phyloP scores from a whole-genome alignment of 1,284 basidiomycete genomes.

The Moesziomyces parantarcticus region DNA sequence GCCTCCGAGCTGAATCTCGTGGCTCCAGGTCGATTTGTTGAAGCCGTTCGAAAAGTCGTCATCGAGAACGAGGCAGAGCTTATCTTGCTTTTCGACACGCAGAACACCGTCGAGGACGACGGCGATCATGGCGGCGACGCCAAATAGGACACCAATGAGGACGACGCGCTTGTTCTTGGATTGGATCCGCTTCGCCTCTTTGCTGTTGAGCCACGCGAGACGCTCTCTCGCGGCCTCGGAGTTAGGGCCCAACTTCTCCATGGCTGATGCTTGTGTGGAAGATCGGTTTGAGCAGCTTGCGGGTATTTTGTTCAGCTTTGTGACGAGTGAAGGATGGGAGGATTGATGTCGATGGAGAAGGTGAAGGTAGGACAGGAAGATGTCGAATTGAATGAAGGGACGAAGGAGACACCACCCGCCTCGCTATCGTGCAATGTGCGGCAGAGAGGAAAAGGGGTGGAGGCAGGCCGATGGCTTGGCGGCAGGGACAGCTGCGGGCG shows the following conservation, averaged over 20 bases:
- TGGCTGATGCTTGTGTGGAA: constrained; percentile 3
- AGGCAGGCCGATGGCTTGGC: no score
- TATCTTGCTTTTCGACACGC: constrained; percentile 26
- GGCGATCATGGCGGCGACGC: constrained; percentile 32
- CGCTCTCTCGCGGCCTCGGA: constrained; percentile 19
- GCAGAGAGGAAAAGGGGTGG: no score
- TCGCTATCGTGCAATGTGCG: no score
- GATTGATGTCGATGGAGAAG: not conserved
- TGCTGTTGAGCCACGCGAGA: constrained; percentile 39
- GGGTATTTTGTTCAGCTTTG: no score
- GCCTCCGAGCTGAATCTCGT: constrained; percentile 83
- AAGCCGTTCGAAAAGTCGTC: constrained; percentile 77
- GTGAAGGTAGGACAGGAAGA: no score
- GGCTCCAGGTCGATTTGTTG: constrained; percentile 75
- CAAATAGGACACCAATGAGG: constrained; percentile 24
- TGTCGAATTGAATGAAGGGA: no score
- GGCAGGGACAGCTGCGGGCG: no score
- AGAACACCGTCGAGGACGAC: constrained; percentile 31
- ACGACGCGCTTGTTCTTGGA: constrained; percentile 40
- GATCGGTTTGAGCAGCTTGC: not conserved
- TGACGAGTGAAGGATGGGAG: not conserved
- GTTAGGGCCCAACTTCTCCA: constrained; percentile 24
- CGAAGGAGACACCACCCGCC: no score
- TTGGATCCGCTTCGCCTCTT: constrained; percentile 29
- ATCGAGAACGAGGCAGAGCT: constrained; percentile 70